Conservation (phyloP, 2,329 filamentous ascomycete genomes). For the Ascochyta viciae-villosae region DNA sequence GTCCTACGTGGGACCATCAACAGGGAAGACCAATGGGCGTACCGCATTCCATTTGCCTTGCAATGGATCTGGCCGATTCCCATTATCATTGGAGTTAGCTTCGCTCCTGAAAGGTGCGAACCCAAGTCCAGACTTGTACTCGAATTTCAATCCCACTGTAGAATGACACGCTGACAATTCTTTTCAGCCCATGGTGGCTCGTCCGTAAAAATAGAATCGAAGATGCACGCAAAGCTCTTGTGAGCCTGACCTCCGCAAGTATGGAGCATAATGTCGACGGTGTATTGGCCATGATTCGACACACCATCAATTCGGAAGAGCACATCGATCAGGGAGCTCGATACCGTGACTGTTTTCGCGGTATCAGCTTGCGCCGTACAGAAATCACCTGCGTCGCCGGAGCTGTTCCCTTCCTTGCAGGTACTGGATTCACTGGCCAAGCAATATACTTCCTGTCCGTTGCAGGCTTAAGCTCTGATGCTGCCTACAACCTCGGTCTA, state of each 20-base stretch:
- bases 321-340: conserved; percentile 67
- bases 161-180: neutral
- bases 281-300: conserved; percentile 76
- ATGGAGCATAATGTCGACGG: conserved; percentile 42
- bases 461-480: conserved; percentile 49
- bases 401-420: conserved; percentile 48
- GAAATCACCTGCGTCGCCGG: conserved; percentile 67
- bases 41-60: conserved; percentile 68
- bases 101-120: conserved; percentile 76
- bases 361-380: conserved; percentile 77
- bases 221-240: conserved; percentile 8
- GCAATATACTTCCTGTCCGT: conserved; percentile 55
- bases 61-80: conserved; percentile 78
- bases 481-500: conserved; percentile 51
- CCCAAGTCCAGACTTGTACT: conserved; percentile 17
- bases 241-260: conserved; percentile 43
- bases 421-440: conserved; percentile 29
- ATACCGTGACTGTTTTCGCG: conserved; percentile 82
- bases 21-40: conserved; percentile 66
- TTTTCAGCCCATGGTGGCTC: conserved; percentile 9
- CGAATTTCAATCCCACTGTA: conserved; percentile 27
- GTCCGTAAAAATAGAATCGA: conserved; percentile 4
- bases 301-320: conserved; percentile 80
- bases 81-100: conserved; percentile 66
- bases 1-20: conserved; percentile 70